Conservation (phyloP, 495 filamentous ascomycete genomes). For the Penicillium antarcticum region DNA sequence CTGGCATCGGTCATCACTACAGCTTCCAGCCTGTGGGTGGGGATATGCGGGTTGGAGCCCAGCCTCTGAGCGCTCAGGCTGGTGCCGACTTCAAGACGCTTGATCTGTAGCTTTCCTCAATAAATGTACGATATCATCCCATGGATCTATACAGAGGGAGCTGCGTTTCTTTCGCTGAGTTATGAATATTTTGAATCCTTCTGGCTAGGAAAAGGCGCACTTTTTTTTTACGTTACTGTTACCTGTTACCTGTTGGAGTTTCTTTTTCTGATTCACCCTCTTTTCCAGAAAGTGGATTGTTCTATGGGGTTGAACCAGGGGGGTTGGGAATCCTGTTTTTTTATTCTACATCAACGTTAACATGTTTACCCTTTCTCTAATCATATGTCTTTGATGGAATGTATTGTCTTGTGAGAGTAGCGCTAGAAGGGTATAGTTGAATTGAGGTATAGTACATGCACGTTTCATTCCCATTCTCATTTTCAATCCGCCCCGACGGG, state of each 20-base stretch:
- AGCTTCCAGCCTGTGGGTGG: conserved; percentile 53
- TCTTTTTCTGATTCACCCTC: conserved; percentile 14
- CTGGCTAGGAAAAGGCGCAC: conserved; percentile 33
- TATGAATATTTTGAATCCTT: conserved; percentile 27
- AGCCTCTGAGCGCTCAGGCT: conserved; percentile 62
- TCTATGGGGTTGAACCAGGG: conserved; percentile 12
- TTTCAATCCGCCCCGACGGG: too few relatives aligned
- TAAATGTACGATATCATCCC: conserved; percentile 26
- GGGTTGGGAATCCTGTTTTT: conserved; percentile 4
- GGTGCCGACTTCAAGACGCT: conserved; percentile 50
- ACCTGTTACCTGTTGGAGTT: conserved; percentile 23
- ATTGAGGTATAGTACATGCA: too few relatives aligned
- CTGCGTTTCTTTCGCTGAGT: conserved; percentile 13
- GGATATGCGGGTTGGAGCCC: conserved; percentile 45
- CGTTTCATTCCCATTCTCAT: too few relatives aligned
- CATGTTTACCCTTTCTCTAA: conserved; percentile 23
- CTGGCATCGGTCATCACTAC: conserved; percentile 52
- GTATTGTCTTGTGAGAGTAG: background rate
- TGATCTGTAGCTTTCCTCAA: conserved; percentile 39
- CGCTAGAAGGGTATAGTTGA: too few relatives aligned
- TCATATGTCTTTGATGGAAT: conserved; percentile 24
- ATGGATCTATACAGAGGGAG: conserved; percentile 11
- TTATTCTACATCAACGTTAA: conserved; percentile 19
- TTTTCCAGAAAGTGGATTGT: conserved; percentile 7
- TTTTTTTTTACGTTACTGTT: conserved; percentile 19